A percentile compares a stretch with the other conserved stretches of the same genome.
phyloP scores from a whole-genome alignment of 139 green algal species.

The Pleodorina starrii region DNA sequence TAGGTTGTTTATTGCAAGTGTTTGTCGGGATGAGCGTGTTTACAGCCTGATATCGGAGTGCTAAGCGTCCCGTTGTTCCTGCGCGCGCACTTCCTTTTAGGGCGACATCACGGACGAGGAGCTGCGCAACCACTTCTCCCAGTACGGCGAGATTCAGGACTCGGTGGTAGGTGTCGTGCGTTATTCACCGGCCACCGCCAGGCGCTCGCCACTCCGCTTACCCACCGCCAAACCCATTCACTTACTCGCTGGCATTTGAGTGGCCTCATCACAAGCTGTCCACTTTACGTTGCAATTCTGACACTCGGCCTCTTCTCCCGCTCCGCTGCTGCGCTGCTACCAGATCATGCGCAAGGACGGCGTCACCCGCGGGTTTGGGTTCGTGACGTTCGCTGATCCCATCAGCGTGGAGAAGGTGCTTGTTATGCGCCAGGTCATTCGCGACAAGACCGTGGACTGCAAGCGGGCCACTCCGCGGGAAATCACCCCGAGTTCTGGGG shows the following conservation, averaged over 20 bases:
- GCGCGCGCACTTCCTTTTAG: too few relatives aligned
- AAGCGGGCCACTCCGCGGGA: slow-evolving; percentile 84
- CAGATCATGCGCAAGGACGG: slow-evolving; percentile 85
- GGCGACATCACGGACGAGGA: slow-evolving; percentile 82
- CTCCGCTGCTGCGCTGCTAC: too few relatives aligned
- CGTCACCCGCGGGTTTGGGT: slow-evolving; percentile 84
- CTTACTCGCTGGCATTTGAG: too few relatives aligned
- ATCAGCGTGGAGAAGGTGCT: slow-evolving; percentile 84
- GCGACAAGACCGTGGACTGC: slow-evolving; percentile 77
- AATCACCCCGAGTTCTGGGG: slow-evolving; percentile 38
- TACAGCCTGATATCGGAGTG: too few relatives aligned
- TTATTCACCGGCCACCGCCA: too few relatives aligned
- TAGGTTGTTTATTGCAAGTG: too few relatives aligned
- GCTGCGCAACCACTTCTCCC: slow-evolving; percentile 79
- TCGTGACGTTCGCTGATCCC: slow-evolving; percentile 88
- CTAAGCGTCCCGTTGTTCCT: too few relatives aligned
- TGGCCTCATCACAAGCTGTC: neutral
- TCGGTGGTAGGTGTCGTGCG: slow-evolving; percentile 52
- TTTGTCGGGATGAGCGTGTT: too few relatives aligned
- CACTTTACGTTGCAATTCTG: neutral
- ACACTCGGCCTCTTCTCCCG: too few relatives aligned
- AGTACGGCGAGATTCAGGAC: slow-evolving; percentile 82
- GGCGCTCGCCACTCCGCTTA: too few relatives aligned
- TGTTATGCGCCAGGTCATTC: slow-evolving; percentile 65
- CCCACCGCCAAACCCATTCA: too few relatives aligned